Evolutionary conservation across 2,329 filamentous ascomycete genomes (phyloP).

Genomic region (Purpureocillium lavendulum): DNA sequence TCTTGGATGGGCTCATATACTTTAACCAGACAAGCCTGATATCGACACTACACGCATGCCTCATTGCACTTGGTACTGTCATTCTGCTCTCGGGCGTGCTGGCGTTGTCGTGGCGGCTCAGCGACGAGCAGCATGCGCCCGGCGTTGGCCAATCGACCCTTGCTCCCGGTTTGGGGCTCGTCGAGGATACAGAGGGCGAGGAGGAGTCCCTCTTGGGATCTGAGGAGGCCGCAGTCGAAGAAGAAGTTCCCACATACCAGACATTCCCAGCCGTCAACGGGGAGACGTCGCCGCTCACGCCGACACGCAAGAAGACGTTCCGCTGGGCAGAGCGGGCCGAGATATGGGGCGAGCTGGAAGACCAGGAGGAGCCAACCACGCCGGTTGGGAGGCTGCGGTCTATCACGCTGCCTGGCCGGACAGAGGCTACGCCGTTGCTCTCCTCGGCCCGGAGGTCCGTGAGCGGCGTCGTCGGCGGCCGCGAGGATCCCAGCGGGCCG

Average conservation of each 20-base stretch:
- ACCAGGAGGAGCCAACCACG: slow-evolving; percentile 47
- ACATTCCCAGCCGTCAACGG: slow-evolving; percentile 36
- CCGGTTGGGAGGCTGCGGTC: slow-evolving; percentile 34
- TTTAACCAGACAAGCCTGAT: slow-evolving; percentile 83
- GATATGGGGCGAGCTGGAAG: slow-evolving; percentile 84
- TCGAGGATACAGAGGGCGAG: slow-evolving; percentile 59
- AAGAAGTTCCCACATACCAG: slow-evolving; percentile 34
- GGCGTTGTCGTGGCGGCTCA: slow-evolving; percentile 87
- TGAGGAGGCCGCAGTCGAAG: slow-evolving; percentile 32
- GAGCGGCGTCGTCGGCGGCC: slow-evolving; percentile 13
- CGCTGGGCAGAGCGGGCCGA: slow-evolving; percentile 63
- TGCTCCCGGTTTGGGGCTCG: slow-evolving; percentile 72
- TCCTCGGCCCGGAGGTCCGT: slow-evolving; percentile 21
- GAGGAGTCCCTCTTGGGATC: slow-evolving; percentile 47
- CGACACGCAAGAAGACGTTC: slow-evolving; percentile 39
- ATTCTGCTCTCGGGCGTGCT: slow-evolving; percentile 84
- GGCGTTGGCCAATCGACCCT: slow-evolving; percentile 59
- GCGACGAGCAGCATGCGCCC: slow-evolving; percentile 61
- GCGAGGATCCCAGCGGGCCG: slow-evolving; percentile 15
- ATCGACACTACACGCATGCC: slow-evolving; percentile 62
- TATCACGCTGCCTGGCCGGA: slow-evolving; percentile 35
- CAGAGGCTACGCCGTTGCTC: slow-evolving; percentile 32
- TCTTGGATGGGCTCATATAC: slow-evolving; percentile 93
- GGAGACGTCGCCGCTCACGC: slow-evolving; percentile 27
- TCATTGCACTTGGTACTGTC: slow-evolving; percentile 79